phyloP scores from a whole-genome alignment of 1,284 basidiomycete genomes.

The Sporisorium sorghi region DNA sequence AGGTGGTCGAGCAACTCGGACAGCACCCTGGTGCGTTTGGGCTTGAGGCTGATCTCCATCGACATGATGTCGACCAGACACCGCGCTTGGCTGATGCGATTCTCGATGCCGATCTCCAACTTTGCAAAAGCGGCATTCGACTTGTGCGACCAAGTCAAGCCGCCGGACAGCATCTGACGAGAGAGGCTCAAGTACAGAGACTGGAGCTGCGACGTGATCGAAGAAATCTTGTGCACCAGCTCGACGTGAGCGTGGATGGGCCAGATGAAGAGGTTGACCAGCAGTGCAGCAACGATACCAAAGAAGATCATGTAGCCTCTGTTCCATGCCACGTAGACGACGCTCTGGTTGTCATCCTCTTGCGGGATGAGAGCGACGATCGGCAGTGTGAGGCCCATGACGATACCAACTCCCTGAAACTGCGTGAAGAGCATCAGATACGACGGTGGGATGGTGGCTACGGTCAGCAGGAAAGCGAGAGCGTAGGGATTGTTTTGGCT shows the following conservation, averaged over 20 bases:
- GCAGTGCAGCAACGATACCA: constrained; percentile 61
- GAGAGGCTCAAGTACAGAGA: constrained; percentile 59
- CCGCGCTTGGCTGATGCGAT: constrained; percentile 67
- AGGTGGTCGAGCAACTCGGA: constrained; percentile 70
- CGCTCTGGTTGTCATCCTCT: constrained; percentile 48
- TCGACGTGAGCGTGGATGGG: constrained; percentile 63
- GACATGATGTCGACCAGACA: constrained; percentile 67
- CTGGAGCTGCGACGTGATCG: constrained; percentile 51
- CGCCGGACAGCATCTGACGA: constrained; percentile 59
- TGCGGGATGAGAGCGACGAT: constrained; percentile 71
- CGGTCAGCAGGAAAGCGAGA: constrained; percentile 70
- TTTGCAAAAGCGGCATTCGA: constrained; percentile 44
- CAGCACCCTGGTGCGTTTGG: constrained; percentile 71
- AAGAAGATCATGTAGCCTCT: constrained; percentile 64
- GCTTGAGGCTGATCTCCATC: constrained; percentile 71
- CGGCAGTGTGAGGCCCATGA: constrained; percentile 68
- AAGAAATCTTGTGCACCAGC: constrained; percentile 49
- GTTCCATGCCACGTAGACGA: constrained; percentile 53
- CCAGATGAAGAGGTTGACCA: constrained; percentile 62
- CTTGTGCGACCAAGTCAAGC: constrained; percentile 34
- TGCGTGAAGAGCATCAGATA: constrained; percentile 69
- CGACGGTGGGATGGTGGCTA: constrained; percentile 69
- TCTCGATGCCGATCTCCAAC: constrained; percentile 64
- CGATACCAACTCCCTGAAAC: constrained; percentile 69
- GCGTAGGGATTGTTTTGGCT: constrained; percentile 71